A percentile compares a stretch with the other conserved stretches of the same genome.
phyloP scores from a whole-genome alignment of 345 rosid genomes.

The Lepidium didymum region DNA sequence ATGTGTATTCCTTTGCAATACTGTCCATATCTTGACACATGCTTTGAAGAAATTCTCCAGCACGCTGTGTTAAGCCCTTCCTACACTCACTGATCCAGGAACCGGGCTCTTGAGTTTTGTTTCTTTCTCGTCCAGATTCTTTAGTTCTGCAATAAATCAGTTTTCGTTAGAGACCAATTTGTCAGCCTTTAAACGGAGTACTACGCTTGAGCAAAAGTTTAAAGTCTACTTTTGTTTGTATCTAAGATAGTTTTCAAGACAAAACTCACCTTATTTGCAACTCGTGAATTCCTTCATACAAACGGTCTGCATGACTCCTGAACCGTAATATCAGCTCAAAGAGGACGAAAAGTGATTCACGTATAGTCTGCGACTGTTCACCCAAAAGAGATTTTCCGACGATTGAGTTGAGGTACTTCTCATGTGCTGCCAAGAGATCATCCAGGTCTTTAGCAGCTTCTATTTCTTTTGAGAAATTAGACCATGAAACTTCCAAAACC shows the following conservation, averaged over 20 bases:
- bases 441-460: constrained; percentile 93
- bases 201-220: neutral
- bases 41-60: constrained; percentile 79
- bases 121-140: constrained; percentile 51
- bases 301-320: constrained; percentile 83
- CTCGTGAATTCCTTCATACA: constrained; percentile 84
- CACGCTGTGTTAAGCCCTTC: constrained; percentile 79
- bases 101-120: constrained; percentile 43
- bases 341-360: constrained; percentile 67
- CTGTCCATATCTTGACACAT: constrained; percentile 77
- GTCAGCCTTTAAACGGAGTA: neutral
- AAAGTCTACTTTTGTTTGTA: neutral
- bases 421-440: constrained; percentile 94
- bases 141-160: constrained; percentile 36
- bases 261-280: constrained; percentile 68
- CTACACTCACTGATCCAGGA: constrained; percentile 78
- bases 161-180: neutral
- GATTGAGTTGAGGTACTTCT: constrained; percentile 78
- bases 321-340: constrained; percentile 85
- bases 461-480: constrained; percentile 79
- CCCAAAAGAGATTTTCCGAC: constrained; percentile 90
- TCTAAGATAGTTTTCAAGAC: neutral
- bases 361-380: constrained; percentile 75
- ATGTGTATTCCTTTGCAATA: constrained; percentile 62
- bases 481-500: constrained; percentile 97